Evolutionary conservation across 2,329 filamentous ascomycete genomes (phyloP), one percentile per base, ranked within the genome.

Genomic region (Aspergillus brunneoviolaceus): DNA sequence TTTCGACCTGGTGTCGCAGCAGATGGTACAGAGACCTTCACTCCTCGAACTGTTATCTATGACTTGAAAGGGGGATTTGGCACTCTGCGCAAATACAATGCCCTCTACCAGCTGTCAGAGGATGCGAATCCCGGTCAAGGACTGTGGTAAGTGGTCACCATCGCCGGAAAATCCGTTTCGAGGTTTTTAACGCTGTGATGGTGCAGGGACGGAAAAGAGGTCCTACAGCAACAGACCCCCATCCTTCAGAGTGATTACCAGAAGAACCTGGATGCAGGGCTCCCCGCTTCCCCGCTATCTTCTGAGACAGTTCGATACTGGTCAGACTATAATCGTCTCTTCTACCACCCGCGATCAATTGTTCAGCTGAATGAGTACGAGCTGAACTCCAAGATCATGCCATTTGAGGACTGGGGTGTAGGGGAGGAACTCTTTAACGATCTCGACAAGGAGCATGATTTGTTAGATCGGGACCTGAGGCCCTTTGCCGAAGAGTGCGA

Each of bases 21-120:
- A 0, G 91, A 96, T 77, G 92, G 93, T 19, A 83, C 87, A 6
- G 95, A 99, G 67, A 99, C 95, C 0, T 99, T 90, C 72, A 94
- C 93, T 51, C 95, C 95, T 4, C 86, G 95, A 64, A 92, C 93
- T 0, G 81, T 99, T 60, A 90, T 99, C 60, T 99, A 99, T 74
- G 95, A 99, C 72, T 82, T 98, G 35, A 98, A 98, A 74, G 91
- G 92, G 31, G 91, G 90, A 0, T 98, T 98, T 77, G 95, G 95
- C 5, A 90, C 92, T 6, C 79, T 99, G 67, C 86, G 88, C 67
- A 92, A 93, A 77, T 88, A 93, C 65, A 97, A 96, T 75, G 89
- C 92, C 2, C 81, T 99, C 2, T 98, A 98, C 70, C 89, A 93
- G 61, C 70, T 83, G 35, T 65, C 76, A 78, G 62, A 76, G 73